Base-by-base conservation (phyloP, 768 basidiomycete genomes). In the Podaxis sp. region DNA sequence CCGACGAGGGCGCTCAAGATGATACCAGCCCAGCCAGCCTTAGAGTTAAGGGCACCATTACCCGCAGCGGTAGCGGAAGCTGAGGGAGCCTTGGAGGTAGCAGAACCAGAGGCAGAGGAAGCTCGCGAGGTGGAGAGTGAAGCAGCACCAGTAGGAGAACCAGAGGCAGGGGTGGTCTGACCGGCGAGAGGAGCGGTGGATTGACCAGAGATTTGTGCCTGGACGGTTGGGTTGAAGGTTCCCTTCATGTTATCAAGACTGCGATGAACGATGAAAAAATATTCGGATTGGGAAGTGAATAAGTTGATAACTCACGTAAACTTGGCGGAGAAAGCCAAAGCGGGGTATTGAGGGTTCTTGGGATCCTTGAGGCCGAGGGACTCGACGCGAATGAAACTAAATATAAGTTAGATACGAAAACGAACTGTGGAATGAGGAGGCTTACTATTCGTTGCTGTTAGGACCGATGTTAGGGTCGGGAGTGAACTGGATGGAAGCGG, bases 301-400 rank as follows among this genome's bases (percentile, higher is more conserved):
- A n/a, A 19, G 28, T 11, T n/a, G 38, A 11, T 42, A 5, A 76
- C 87, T 66, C 70, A 93, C 92, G 77, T 77, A 79, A 93, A 95
- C 68, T 83, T 84, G 66, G 93, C 83, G 6, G 92, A 92, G 80
- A 93, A 96, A 0, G 91, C 86, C 65, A 88, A 77, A 51, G 81
- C 83, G 3, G 82, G 82, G 76, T 78, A 89, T 59, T 83, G 77
- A 13, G 87, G 75, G 60, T 82, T 71, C 2, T 70, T 69, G 30
- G 85, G 52, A 71, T 89, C 85, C 72, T 80, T 88, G 49, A 83
- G 67, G 59, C 40, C 68, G 39, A 80, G 66, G 0, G 92, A 93
- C 63, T 89, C 83, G 69, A 90, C 76, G 53, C 92, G 90, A 70
- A 95, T 82, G 79, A 95, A 95, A 79, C 90, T 91, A 63, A 2